phyloP scores from a whole-genome alignment of 2,329 filamentous ascomycete genomes.

The Penicillium glabrum region DNA sequence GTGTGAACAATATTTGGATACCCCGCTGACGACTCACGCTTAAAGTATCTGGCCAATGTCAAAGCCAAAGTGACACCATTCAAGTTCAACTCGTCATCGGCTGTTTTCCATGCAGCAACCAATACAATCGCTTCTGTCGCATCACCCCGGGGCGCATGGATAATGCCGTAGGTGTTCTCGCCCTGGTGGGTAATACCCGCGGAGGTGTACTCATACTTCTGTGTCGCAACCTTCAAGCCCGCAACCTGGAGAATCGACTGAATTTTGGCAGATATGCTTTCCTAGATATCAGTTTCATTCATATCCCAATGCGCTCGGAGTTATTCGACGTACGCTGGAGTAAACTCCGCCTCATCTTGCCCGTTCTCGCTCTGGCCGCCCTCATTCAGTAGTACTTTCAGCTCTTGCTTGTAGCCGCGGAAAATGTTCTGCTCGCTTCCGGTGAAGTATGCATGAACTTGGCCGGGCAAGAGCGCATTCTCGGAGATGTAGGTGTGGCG shows the following conservation, averaged over 20 bases:
- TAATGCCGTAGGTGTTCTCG: constrained; percentile 89
- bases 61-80: constrained; percentile 85
- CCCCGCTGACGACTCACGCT: constrained; percentile 54
- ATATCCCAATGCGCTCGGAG: background rate
- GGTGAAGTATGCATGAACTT: constrained; percentile 96
- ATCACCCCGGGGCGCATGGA: constrained; percentile 91
- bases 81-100: constrained; percentile 73
- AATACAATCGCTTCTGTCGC: constrained; percentile 96
- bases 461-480: constrained; percentile 90
- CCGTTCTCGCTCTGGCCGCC: constrained; percentile 30
- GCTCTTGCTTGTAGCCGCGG: constrained; percentile 82
- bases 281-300: constrained; percentile 16
- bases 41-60: constrained; percentile 91
- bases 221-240: constrained; percentile 82
- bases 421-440: constrained; percentile 96
- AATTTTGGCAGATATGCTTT: constrained; percentile 65
- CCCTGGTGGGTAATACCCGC: constrained; percentile 72
- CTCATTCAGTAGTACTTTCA: constrained; percentile 53
- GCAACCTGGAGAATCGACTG: constrained; percentile 73
- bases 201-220: constrained; percentile 82
- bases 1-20: background rate
- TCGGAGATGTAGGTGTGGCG: constrained; percentile 94
- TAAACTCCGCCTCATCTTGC: constrained; percentile 22
- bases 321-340: constrained; percentile 27
- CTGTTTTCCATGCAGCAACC: constrained; percentile 84